phyloP scores from a whole-genome alignment of 768 basidiomycete genomes.

The Tylopilus plumbeoviolaceoides region DNA sequence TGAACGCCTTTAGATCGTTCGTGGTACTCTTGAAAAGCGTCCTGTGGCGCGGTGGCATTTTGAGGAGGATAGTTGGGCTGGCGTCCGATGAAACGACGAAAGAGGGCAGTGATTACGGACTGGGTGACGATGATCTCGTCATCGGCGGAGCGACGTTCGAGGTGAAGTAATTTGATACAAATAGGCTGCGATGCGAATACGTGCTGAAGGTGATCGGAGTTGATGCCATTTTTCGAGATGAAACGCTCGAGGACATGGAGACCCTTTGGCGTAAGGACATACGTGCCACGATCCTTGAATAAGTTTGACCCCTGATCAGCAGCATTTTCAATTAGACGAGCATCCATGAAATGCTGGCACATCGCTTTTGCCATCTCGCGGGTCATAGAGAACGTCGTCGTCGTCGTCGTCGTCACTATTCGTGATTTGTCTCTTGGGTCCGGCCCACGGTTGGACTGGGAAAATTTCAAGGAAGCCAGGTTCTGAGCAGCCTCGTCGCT shows the following conservation, averaged over 20 bases:
- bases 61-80: conserved; percentile 70
- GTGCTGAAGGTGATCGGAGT: conserved; percentile 83
- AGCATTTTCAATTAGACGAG: conserved; percentile 95
- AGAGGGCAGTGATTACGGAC: conserved; percentile 89
- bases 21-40: conserved; percentile 69
- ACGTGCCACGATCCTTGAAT: conserved; percentile 98
- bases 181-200: conserved; percentile 93
- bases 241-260: conserved; percentile 99
- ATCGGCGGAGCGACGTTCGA: conserved; percentile 87
- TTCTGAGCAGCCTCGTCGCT: conserved; percentile 96
- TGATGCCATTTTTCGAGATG: conserved; percentile 99
- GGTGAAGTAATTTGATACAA: conserved; percentile 94
- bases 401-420: conserved; percentile 98
- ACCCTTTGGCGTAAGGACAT: conserved; percentile 94
- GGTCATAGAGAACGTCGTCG: conserved; percentile 99
- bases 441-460: conserved; percentile 96
- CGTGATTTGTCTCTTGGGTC: conserved; percentile 98
- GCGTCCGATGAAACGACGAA: conserved; percentile 91
- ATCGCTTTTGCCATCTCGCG: conserved; percentile 99
- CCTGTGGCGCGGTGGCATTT: conserved; percentile 43
- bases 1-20: conserved; percentile 74
- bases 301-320: conserved; percentile 82
- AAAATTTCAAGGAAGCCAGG: conserved; percentile 93
- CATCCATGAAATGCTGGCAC: conserved; percentile 99
- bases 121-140: conserved; percentile 98